Evolutionary conservation across 2,329 filamentous ascomycete genomes (phyloP).

Genomic region (Elsinoe australis): DNA sequence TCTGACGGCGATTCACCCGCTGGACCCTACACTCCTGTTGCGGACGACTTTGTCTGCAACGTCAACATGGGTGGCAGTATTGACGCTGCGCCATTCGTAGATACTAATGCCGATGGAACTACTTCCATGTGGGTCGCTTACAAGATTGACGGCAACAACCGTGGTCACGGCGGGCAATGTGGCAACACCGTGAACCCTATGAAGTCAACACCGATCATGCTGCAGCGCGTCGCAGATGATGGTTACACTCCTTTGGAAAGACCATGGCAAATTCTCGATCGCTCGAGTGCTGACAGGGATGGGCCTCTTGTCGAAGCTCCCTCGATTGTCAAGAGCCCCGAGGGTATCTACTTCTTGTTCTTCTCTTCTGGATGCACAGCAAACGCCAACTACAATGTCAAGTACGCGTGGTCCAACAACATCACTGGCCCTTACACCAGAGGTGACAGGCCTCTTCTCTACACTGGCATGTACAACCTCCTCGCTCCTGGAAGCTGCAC

Average conservation of each 20-base stretch:
- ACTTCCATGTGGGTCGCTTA: conserved; percentile 27
- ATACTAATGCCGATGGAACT: conserved; percentile 22
- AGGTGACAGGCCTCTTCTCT: conserved; percentile 23
- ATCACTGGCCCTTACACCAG: conserved; percentile 29
- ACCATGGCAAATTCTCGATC: conserved; percentile 26
- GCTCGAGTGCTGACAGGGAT: conserved; percentile 22
- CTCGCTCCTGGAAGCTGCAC: conserved; percentile 29
- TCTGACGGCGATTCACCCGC: conserved; percentile 23
- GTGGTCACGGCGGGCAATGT: conserved; percentile 28
- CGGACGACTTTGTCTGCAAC: conserved; percentile 25
- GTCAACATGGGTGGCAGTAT: conserved; percentile 29
- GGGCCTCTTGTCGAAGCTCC: conserved; percentile 33
- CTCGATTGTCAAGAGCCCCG: conserved; percentile 24
- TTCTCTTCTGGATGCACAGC: conserved; percentile 32
- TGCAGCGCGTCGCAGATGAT: conserved; percentile 28
- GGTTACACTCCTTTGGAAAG: conserved; percentile 25
- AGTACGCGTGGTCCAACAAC: conserved; percentile 27
- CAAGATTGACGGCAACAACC: conserved; percentile 33
- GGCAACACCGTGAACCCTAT: conserved; percentile 27
- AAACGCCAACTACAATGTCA: conserved; percentile 27
- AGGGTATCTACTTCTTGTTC: conserved; percentile 32
- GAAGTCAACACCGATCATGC: conserved; percentile 28
- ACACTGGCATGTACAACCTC: conserved; percentile 28
- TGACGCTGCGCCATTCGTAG: conserved; percentile 28
- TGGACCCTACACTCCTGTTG: conserved; percentile 27